These are phyloP conservation scores for Ottelia alismoides DNA, from an alignment of 106 monocot species.

Conservation along the genomic window DNA sequence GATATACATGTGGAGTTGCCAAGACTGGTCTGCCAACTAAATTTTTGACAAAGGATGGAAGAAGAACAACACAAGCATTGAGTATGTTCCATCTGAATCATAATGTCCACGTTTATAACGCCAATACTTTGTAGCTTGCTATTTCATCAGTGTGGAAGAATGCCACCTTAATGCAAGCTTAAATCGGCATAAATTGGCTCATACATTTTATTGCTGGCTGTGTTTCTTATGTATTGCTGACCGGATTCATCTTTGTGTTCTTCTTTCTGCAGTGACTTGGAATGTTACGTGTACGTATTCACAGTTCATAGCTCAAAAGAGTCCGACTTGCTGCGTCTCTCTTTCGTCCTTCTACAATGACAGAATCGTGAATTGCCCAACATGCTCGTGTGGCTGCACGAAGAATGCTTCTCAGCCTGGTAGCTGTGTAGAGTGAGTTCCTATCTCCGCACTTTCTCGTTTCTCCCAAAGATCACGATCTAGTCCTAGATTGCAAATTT, in stretches of 20 bases:
- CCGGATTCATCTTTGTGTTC: not conserved
- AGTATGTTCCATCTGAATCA: constrained; percentile 21
- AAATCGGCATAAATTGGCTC: not conserved
- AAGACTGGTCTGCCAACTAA: constrained; percentile 26
- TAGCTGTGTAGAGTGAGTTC: not conserved
- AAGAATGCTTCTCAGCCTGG: not conserved
- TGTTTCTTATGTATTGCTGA: not conserved
- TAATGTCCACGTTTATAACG: too few relatives aligned
- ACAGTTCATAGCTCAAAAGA: constrained; percentile 32
- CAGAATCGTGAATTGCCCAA: constrained; percentile 41
- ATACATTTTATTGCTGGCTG: too few relatives aligned
- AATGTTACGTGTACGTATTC: constrained; percentile 56
- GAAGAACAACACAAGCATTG: constrained; percentile 31
- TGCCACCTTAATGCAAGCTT: too few relatives aligned
- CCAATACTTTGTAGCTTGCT: too few relatives aligned
- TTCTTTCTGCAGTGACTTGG: constrained; percentile 95
- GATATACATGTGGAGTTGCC: constrained; percentile 57
- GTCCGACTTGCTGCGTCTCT: constrained; percentile 68
- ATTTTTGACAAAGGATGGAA: constrained; percentile 5
- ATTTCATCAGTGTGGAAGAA: too few relatives aligned
- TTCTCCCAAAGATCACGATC: constrained; percentile 13
- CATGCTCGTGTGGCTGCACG: constrained; percentile 53
- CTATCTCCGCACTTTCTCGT: not conserved
- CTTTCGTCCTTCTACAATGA: constrained; percentile 65
- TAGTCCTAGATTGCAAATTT: constrained; percentile 12